These are phyloP conservation scores for Fomitopsis betulina DNA, from an alignment of 1,284 basidiomycete species.

Conservation along the genomic window DNA sequence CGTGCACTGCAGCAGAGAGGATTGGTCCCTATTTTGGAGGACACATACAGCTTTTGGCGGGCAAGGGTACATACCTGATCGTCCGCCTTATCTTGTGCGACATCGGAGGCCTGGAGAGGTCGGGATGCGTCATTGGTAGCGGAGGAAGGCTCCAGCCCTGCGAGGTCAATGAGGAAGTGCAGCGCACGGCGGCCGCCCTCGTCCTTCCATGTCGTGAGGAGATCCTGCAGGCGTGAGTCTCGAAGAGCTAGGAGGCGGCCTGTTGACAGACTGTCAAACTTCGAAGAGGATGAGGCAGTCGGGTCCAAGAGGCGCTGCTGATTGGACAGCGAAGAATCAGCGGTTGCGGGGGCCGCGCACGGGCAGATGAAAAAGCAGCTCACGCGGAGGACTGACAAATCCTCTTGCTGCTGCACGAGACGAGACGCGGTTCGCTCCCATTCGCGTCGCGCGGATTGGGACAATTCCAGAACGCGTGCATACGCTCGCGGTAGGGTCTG, in stretches of 20 bases:
- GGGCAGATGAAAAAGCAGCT: conserved; percentile 6
- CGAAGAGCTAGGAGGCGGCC: conserved; percentile 31
- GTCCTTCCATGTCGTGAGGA: conserved; percentile 29
- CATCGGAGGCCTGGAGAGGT: background rate
- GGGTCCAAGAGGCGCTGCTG: conserved; percentile 18
- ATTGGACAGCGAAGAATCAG: background rate
- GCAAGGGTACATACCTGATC: background rate
- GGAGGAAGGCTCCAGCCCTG: conserved; percentile 17
- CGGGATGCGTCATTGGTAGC: background rate
- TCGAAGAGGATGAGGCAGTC: conserved; percentile 16
- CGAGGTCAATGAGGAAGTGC: conserved; percentile 28
- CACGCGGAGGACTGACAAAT: conserved; percentile 20
- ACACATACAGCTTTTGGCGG: background rate
- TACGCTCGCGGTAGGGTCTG: conserved; percentile 16
- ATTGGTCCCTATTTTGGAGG: background rate
- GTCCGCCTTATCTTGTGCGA: background rate
- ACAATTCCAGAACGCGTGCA: conserved; percentile 15
- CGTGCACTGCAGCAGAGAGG: conserved; percentile 5
- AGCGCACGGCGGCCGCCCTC: conserved; percentile 27
- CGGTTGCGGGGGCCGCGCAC: background rate
- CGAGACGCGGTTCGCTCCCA: conserved; percentile 25
- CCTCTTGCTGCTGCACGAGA: conserved; percentile 17
- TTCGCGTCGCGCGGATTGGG: conserved; percentile 16
- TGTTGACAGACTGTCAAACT: conserved; percentile 30
- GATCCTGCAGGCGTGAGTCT: conserved; percentile 29